Conservation (phyloP, 2,329 filamentous ascomycete species). For the Diaporthe batatas region DNA sequence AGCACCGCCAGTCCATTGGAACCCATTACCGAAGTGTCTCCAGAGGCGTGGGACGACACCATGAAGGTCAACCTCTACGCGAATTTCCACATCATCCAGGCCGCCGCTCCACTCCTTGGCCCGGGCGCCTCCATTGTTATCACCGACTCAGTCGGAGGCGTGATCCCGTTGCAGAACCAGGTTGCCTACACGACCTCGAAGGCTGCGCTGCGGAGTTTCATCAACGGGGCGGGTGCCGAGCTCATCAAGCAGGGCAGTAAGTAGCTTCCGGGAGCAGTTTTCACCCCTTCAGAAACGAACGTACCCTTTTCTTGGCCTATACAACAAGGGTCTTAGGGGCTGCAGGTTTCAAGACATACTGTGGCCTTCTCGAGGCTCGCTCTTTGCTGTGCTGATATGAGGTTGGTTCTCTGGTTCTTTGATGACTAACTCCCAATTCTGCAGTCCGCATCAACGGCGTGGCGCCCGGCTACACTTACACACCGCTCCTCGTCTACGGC, state of each 20-base stretch:
- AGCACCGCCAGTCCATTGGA: neutral
- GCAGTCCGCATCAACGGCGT: slow-evolving; percentile 8
- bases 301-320: too few relatives aligned
- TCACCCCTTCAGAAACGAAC: too few relatives aligned
- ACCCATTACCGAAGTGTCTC: neutral
- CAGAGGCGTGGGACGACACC: neutral
- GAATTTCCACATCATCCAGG: slow-evolving; percentile 9
- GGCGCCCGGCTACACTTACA: slow-evolving; percentile 9
- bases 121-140: slow-evolving; percentile 15
- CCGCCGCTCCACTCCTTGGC: neutral
- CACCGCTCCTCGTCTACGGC: neutral
- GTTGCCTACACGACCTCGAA: neutral
- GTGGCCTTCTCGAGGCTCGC: too few relatives aligned
- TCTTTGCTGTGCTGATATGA: too few relatives aligned
- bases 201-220: neutral
- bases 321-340: too few relatives aligned
- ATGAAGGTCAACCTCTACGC: slow-evolving; percentile 23
- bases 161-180: neutral
- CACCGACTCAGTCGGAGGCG: neutral
- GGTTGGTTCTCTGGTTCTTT: too few relatives aligned
- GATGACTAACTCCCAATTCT: too few relatives aligned
- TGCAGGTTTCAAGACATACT: too few relatives aligned
- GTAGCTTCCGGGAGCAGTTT: too few relatives aligned
- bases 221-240: neutral
- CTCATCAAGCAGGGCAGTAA: neutral